Conservation (phyloP, 2,329 filamentous ascomycete genomes). For the Penicillium sp. region DNA sequence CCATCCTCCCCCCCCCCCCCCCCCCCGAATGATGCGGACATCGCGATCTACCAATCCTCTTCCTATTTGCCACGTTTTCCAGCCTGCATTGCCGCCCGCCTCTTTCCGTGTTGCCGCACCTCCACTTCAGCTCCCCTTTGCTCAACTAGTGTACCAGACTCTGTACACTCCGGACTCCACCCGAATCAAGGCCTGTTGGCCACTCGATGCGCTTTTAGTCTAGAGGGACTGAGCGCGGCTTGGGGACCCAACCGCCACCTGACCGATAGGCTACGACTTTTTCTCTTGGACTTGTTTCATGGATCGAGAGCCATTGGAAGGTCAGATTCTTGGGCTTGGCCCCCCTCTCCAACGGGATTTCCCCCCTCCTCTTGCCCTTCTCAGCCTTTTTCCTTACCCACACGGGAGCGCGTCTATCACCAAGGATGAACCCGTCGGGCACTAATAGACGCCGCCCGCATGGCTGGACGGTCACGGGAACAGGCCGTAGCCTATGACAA, state of each 20-base stretch:
- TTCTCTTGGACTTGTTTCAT: slow-evolving; percentile 1
- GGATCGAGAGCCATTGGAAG: no score
- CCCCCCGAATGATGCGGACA: no score
- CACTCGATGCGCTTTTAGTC: slow-evolving; percentile 25
- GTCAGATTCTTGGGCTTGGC: no score
- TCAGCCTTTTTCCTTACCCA: slow-evolving; percentile 15
- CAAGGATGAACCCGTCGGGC: slow-evolving; percentile 27
- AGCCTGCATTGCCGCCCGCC: background rate
- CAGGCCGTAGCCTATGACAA: slow-evolving; percentile 12
- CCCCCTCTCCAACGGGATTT: no score
- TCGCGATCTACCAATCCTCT: background rate
- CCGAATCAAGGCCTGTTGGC: slow-evolving; percentile 20
- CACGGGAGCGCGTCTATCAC: slow-evolving; percentile 30
- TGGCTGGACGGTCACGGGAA: slow-evolving; percentile 28
- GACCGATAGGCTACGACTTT: slow-evolving; percentile 18
- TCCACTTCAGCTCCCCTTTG: background rate
- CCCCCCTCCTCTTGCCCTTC: slow-evolving; percentile 2
- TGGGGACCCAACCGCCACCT: slow-evolving; percentile 15
- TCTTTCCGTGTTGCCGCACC: background rate
- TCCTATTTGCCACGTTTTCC: background rate
- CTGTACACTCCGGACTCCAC: slow-evolving; percentile 10
- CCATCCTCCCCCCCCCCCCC: no score
- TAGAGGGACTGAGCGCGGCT: slow-evolving; percentile 25
- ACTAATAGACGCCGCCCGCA: slow-evolving; percentile 32
- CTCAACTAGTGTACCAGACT: background rate